Evolutionary conservation across 306 rosid species (phyloP).

Genomic region (Cucumis cinereus): DNA sequence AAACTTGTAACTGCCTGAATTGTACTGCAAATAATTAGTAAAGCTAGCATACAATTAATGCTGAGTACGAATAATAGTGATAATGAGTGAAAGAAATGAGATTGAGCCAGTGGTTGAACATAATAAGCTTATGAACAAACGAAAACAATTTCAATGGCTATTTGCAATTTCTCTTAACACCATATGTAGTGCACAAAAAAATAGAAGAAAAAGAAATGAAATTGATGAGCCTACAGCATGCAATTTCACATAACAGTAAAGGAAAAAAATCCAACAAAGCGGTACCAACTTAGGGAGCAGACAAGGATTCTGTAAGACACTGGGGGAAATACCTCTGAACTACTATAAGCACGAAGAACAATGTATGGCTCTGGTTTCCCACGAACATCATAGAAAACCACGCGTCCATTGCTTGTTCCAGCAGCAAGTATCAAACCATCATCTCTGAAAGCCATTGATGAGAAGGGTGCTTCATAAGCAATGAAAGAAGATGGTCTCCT

Average conservation of each 20-base stretch:
- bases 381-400: conserved; percentile 90
- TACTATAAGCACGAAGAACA: conserved; percentile 75
- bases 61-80: not conserved
- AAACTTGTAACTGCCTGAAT: conserved; percentile 88
- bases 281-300: not conserved
- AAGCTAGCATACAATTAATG: not conserved
- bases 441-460: conserved; percentile 82
- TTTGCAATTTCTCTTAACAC: not conserved
- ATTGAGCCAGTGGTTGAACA: not conserved
- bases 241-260: not conserved
- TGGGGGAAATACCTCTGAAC: conserved; percentile 31
- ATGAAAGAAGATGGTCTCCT: conserved; percentile 73
- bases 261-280: not conserved
- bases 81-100: not conserved
- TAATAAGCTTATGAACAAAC: not conserved
- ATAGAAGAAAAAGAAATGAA: not conserved
- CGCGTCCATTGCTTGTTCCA: conserved; percentile 94
- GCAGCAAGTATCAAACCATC: conserved; percentile 95
- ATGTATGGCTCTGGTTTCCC: conserved; percentile 90
- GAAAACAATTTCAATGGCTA: not conserved
- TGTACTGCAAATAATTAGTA: conserved; percentile 17
- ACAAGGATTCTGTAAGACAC: not conserved
- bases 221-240: not conserved
- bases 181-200: not conserved
- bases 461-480: conserved; percentile 86